Evolutionary conservation across 495 filamentous ascomycete species (phyloP).

Genomic region (Glarea lozoyensis): DNA sequence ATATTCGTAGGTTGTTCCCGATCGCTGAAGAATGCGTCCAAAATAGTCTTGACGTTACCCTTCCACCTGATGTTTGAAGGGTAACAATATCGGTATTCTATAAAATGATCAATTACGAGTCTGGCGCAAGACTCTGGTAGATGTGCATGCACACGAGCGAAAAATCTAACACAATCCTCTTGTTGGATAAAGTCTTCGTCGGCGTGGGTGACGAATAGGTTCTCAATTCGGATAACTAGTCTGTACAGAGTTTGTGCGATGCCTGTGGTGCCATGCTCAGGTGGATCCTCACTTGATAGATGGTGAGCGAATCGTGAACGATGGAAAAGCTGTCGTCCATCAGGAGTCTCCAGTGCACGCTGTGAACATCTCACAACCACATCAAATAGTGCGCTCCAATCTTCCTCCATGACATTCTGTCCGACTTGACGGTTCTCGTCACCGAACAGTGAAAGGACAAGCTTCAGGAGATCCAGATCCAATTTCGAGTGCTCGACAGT

Average conservation of each 20-base stretch:
- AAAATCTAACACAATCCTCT: constrained; percentile 60
- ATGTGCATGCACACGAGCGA: constrained; percentile 46
- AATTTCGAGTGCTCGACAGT: constrained; percentile 39
- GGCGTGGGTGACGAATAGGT: constrained; percentile 23
- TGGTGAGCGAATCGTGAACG: constrained; percentile 6
- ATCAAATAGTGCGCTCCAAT: constrained; percentile 42
- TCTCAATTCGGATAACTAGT: constrained; percentile 31
- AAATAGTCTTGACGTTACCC: constrained; percentile 48
- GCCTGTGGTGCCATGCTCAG: constrained; percentile 12
- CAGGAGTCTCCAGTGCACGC: constrained; percentile 14
- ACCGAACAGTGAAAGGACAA: constrained; percentile 41
- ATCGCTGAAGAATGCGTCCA: constrained; percentile 59
- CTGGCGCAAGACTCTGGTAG: constrained; percentile 50
- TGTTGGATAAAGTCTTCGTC: constrained; percentile 41
- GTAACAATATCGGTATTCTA: constrained; percentile 55
- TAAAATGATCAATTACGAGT: constrained; percentile 49
- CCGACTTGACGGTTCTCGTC: constrained; percentile 31
- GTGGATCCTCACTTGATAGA: constrained; percentile 8
- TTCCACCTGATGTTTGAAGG: constrained; percentile 64
- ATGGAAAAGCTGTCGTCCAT: constrained; percentile 13
- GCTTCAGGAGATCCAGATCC: constrained; percentile 47
- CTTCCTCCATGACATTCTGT: constrained; percentile 38
- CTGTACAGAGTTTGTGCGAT: constrained; percentile 17
- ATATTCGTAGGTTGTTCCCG: constrained; percentile 53
- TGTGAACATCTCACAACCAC: constrained; percentile 33